Evolutionary conservation across 1,139 yeast species (phyloP).

Genomic region (Saccharomyces hybrid): DNA sequence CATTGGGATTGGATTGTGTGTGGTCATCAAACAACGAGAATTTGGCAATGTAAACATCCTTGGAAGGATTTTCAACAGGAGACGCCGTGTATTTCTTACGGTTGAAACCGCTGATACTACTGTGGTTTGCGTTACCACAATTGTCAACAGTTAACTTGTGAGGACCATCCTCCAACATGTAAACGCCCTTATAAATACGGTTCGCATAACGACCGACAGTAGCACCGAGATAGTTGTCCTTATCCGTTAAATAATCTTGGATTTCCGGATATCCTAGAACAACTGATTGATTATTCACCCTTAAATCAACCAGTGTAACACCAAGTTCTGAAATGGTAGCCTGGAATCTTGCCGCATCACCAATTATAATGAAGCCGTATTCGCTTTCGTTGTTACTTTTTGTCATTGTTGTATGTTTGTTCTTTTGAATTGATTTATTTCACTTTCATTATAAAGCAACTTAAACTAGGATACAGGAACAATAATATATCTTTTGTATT

Average conservation of each 20-base stretch:
- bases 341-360: not conserved
- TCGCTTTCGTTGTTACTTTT: constrained; percentile 17
- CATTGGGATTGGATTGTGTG: not conserved
- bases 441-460: not conserved
- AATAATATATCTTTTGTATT: not conserved
- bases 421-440: not conserved
- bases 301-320: constrained; percentile 40
- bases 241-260: constrained; percentile 33
- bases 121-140: constrained; percentile 39
- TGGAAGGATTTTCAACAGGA: constrained; percentile 32
- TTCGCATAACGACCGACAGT: constrained; percentile 60
- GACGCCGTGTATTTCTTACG: constrained; percentile 43
- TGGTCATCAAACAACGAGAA: constrained; percentile 37
- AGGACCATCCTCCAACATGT: constrained; percentile 37
- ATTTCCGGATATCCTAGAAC: constrained; percentile 32
- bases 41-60: constrained; percentile 31
- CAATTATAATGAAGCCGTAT: constrained; percentile 33
- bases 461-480: not conserved
- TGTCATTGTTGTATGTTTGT: not conserved
- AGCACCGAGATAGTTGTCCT: constrained; percentile 50
- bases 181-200: constrained; percentile 43
- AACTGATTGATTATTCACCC: constrained; percentile 34
- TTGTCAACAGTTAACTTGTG: constrained; percentile 38
- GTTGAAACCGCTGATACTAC: constrained; percentile 48
- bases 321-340: not conserved